Conservation (phyloP, 1,139 yeast genomes). For the Keqinozyma sinolaborantium region DNA sequence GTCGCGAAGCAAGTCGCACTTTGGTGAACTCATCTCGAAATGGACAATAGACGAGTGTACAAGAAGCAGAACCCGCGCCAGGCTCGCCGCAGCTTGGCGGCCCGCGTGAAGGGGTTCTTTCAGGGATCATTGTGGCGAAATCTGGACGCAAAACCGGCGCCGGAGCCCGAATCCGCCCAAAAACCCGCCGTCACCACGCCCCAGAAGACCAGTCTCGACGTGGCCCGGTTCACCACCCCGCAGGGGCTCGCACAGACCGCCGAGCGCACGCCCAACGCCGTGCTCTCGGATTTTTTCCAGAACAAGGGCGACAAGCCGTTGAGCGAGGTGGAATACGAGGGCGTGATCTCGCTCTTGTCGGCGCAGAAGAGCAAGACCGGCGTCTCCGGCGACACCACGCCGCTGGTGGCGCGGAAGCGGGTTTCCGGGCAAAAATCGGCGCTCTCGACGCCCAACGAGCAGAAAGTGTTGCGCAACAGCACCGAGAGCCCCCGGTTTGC, state of each 20-base stretch:
- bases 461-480: conserved; percentile 6
- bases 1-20: conserved; percentile 1
- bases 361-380: conserved; percentile 12
- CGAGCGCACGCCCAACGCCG: conserved; percentile 42
- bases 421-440: not conserved
- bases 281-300: conserved; percentile 68
- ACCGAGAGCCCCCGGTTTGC: conserved; percentile 14
- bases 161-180: conserved; percentile 5
- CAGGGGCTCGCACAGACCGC: not conserved
- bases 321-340: conserved; percentile 77
- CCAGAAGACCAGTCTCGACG: conserved; percentile 1
- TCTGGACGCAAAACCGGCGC: conserved; percentile 2
- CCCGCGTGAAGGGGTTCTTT: conserved; percentile 30
- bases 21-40: conserved; percentile 20
- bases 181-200: conserved; percentile 3
- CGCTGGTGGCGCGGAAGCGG: conserved; percentile 2
- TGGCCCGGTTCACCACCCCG: conserved; percentile 1
- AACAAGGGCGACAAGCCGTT: conserved; percentile 74
- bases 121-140: conserved; percentile 12
- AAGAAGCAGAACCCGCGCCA: conserved; percentile 14
- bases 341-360: conserved; percentile 62
- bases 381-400: conserved; percentile 9
- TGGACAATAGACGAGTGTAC: conserved; percentile 43
- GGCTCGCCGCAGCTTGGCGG: conserved; percentile 19
- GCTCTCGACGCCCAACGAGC: conserved; percentile 11